Conservation (phyloP, 2,329 filamentous ascomycete species). For the Penicillium sp. region DNA sequence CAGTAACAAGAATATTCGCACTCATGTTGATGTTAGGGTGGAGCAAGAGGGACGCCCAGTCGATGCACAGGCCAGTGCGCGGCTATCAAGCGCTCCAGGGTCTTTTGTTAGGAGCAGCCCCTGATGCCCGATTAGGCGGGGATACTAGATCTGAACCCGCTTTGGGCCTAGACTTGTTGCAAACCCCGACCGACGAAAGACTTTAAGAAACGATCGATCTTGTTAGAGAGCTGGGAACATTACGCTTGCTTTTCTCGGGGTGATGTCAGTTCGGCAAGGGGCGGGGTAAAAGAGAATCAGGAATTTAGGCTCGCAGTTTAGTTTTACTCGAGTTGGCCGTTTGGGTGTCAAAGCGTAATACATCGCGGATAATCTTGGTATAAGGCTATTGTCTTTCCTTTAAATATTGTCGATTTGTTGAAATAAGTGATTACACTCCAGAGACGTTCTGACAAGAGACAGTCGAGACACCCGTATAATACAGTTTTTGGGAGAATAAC, state of each 20-base stretch:
- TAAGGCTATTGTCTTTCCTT: neutral
- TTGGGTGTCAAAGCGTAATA: neutral
- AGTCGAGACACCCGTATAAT: too few relatives aligned
- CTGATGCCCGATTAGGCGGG: neutral
- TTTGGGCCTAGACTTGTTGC: neutral
- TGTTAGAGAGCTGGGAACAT: neutral
- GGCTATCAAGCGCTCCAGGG: neutral
- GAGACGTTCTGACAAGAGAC: too few relatives aligned
- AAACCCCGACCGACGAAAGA: neutral
- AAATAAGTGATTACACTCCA: too few relatives aligned
- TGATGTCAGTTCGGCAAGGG: neutral
- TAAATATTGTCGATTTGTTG: too few relatives aligned
- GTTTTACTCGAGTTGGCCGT: neutral
- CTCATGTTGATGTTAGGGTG: neutral
- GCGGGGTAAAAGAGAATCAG: neutral
- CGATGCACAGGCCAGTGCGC: neutral
- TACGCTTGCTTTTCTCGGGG: neutral
- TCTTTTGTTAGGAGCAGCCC: neutral
- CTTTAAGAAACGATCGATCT: neutral
- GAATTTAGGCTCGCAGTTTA: neutral
- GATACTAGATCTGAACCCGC: neutral
- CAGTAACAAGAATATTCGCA: constrained; percentile 8
- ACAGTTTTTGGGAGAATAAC: too few relatives aligned
- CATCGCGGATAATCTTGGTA: neutral
- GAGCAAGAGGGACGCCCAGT: neutral